These are phyloP conservation scores for Euphorbia schlechtendalii DNA, from an alignment of 441 rosid genomes.

Conservation along the genomic window DNA sequence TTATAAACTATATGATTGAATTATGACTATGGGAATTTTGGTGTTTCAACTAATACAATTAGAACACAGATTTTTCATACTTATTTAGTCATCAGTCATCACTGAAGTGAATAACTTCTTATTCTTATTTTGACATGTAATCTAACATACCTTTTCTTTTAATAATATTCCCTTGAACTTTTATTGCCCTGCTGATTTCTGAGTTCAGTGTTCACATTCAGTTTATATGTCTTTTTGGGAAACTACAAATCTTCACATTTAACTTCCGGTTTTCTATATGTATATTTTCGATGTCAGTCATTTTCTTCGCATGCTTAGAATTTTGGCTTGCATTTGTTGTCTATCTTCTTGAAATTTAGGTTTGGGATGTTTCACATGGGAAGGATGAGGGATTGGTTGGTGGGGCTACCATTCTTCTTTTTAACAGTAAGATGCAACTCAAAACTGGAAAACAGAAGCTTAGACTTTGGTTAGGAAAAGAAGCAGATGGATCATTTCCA, in stretches of 20 bases:
- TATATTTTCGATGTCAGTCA: neutral
- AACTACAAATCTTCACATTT: slow-evolving; percentile 1
- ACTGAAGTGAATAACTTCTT: neutral
- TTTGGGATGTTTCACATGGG: slow-evolving; percentile 92
- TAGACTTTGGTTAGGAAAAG: slow-evolving; percentile 85
- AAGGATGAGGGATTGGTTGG: slow-evolving; percentile 86
- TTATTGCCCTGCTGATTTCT: neutral
- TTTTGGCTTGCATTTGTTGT: slow-evolving; percentile 10
- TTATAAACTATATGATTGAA: neutral
- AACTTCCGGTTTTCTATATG: neutral
- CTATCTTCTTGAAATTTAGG: slow-evolving; percentile 36
- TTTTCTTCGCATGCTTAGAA: slow-evolving; percentile 12
- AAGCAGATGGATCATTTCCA: slow-evolving; percentile 89
- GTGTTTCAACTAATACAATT: neutral
- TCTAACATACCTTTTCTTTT: neutral
- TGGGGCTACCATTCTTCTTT: slow-evolving; percentile 84
- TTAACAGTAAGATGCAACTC: slow-evolving; percentile 81
- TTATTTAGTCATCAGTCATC: neutral
- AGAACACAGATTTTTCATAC: neutral
- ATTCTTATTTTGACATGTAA: neutral
- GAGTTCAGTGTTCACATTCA: slow-evolving; percentile 3
- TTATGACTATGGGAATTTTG: neutral
- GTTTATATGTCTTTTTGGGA: slow-evolving; percentile 14
- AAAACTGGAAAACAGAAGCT: slow-evolving; percentile 97
- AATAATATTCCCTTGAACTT: neutral